Evolutionary conservation across 345 rosid genomes (phyloP), one percentile per base, ranked within the genome.

Genomic region (Gossypium bickii): DNA sequence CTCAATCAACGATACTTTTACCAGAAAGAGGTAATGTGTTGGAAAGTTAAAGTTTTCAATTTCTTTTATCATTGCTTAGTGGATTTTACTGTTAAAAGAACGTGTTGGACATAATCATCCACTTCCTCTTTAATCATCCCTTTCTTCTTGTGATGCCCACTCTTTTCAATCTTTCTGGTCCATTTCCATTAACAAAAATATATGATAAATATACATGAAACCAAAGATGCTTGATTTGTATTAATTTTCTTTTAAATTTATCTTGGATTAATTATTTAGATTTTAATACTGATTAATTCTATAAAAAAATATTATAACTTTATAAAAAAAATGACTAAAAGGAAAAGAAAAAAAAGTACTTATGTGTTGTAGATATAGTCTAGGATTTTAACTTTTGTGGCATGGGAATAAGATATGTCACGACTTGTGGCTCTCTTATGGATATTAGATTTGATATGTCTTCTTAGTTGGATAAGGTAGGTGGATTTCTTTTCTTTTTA

Each of bases 61-160:
- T 51, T 22, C 2, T 15, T 56, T 9, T 18, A 51, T 45, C 48
- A 67, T 51, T 49, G n/a, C 41, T 7, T 9, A 2, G 45, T 59
- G 70, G 74, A 78, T 78, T 59, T 22, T 75, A 12, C 16, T 56
- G 24, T 58, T 25, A 45, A 34, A 34, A 57, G 15, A 34, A 62
- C 24, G 61, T 29, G 51, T 74, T 78, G 13, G 72, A 78, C 78
- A 67, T 16, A 52, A 78, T 70, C 76, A 73, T 78, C 22, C 64
- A 60, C 70, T 38, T 15, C 64, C 18, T 71, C 38, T 47, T 52
- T 71, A 20, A 63, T 51, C 69, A 18, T n/a, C 51, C 67, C 15
- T 47, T 58, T 22, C 51, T 63, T 44, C 44, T 24, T 44, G 12
- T 9, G 45, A 4, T 9, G 18, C 61, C 63, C 12, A 17, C 17